A percentile compares a stretch with the other conserved stretches of the same genome.
phyloP scores from a whole-genome alignment of 202 grass and related monocot species.

The Saccharum hybrid region DNA sequence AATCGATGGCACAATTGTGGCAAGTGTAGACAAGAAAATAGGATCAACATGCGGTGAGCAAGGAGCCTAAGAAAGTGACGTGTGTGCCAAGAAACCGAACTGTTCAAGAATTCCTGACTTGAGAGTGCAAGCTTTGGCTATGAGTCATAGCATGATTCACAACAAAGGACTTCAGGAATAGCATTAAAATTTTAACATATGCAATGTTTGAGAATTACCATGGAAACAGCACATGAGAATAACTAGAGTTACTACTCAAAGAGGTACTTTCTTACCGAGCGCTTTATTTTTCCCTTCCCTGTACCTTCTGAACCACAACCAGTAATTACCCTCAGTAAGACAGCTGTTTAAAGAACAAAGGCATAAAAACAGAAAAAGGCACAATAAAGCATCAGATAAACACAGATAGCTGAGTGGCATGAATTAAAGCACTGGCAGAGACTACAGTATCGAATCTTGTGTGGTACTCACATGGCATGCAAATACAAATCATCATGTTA shows the following conservation, averaged over 20 bases:
- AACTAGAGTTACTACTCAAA: constrained; percentile 21
- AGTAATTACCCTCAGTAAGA: constrained; percentile 84
- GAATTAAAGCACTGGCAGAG: neutral
- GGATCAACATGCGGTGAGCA: neutral
- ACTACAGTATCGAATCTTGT: neutral
- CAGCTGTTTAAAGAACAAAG: constrained; percentile 51
- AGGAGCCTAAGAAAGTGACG: neutral
- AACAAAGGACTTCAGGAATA: neutral
- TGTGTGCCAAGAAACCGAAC: neutral
- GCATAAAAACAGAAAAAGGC: constrained; percentile 1
- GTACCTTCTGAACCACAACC: constrained; percentile 75
- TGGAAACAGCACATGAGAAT: neutral
- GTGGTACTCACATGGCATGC: constrained; percentile 79
- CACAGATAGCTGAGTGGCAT: constrained; percentile 10
- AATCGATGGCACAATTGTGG: neutral
- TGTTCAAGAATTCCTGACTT: neutral
- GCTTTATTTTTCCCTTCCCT: constrained; percentile 83
- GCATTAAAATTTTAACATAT: neutral
- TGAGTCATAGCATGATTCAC: neutral
- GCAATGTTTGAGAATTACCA: neutral
- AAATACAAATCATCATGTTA: constrained; percentile 72
- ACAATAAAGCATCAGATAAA: constrained; percentile 44
- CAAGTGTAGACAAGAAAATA: neutral
- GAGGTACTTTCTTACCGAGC: constrained; percentile 59
- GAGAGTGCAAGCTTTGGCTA: neutral